Base-by-base conservation (phyloP, 106 monocot species). In the Allium fistulosum region DNA sequence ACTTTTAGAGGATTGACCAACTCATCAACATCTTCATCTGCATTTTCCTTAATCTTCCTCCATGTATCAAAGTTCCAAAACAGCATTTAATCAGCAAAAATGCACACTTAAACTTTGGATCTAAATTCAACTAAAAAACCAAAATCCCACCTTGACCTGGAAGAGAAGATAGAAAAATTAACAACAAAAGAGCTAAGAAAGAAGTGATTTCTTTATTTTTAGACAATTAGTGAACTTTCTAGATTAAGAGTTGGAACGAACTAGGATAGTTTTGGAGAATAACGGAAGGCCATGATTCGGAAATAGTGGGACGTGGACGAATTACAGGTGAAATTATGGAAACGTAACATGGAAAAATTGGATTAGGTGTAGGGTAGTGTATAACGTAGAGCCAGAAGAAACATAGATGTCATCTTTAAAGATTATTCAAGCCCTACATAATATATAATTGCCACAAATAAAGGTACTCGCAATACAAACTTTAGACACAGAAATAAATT, bases 1-100 rank as follows among this genome's bases (percentile, higher is more conserved):
- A 96, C 88, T 83, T 96, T 96, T 13, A 91, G 95, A 28, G 74
- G 88, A 72, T 92, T 83, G 8, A 86, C 67, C 67, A 78, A 81
- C 48, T 66, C 48, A 6, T 69, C 80, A 28, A 28, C 71, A 51
- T 70, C 78, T 16, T 84, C 86, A 66, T 88, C 91, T 0, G 95
- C 95, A 74, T 84, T 91, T 22, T 83, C 95, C 3, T 78, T 85
- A 22, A 88, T 75, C 57, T 83, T 79, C 49, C 78, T 79, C 22
- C 66, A 90, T 91, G 17, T 18, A 15, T 67, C 53, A 14, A 69
- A 56, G 80, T 59, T 65, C 10, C 16, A 57, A 49, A 7, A 49
- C 53, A 72, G 22, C 22, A 22, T 22, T 22, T 22, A 22, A 22
- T 22, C 1, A 22, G 8, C 9, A 22, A 22, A 22, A 22, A 22